A percentile compares a stretch with the other conserved stretches of the same genome.
phyloP scores from a whole-genome alignment of 1,284 basidiomycete genomes.

The Hypsizygus ulmarius region DNA sequence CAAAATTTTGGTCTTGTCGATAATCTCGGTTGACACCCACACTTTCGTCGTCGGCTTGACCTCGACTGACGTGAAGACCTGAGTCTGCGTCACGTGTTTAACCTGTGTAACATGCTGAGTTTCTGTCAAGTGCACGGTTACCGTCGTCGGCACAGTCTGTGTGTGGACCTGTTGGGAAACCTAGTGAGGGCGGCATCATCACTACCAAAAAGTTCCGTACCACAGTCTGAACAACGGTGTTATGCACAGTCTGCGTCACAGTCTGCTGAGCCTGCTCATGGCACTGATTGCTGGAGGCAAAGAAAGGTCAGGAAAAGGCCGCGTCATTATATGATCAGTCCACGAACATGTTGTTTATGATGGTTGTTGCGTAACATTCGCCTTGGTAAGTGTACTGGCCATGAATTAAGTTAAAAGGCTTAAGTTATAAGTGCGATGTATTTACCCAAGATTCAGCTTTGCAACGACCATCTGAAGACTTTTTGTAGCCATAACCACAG shows the following conservation, averaged over 20 bases:
- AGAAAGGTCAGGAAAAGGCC: constrained; percentile 8
- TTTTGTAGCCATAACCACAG: constrained; percentile 66
- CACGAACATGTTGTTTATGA: constrained; percentile 49
- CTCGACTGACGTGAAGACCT: constrained; percentile 51
- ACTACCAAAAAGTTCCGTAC: constrained; percentile 17
- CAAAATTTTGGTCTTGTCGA: constrained; percentile 53
- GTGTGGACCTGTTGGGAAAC: constrained; percentile 31
- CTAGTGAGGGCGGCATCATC: neutral
- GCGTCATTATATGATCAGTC: neutral
- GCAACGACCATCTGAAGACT: constrained; percentile 55
- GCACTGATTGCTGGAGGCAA: constrained; percentile 15
- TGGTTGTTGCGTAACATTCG: constrained; percentile 65
- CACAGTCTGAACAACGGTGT: constrained; percentile 25
- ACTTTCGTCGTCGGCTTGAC: constrained; percentile 59
- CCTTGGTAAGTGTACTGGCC: constrained; percentile 37
- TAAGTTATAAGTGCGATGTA: constrained; percentile 1
- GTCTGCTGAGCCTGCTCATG: constrained; percentile 27
- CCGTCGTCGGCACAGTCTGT: constrained; percentile 29
- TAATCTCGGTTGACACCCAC: constrained; percentile 62
- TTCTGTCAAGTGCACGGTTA: constrained; percentile 34
- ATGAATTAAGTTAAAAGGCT: constrained; percentile 10
- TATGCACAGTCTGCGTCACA: constrained; percentile 36
- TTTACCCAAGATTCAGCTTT: constrained; percentile 55
- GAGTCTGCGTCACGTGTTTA: constrained; percentile 38
- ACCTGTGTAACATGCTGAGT: constrained; percentile 36